phyloP scores from a whole-genome alignment of 805 yeast genomes.

The Kregervanrija pseudodelftensis region DNA sequence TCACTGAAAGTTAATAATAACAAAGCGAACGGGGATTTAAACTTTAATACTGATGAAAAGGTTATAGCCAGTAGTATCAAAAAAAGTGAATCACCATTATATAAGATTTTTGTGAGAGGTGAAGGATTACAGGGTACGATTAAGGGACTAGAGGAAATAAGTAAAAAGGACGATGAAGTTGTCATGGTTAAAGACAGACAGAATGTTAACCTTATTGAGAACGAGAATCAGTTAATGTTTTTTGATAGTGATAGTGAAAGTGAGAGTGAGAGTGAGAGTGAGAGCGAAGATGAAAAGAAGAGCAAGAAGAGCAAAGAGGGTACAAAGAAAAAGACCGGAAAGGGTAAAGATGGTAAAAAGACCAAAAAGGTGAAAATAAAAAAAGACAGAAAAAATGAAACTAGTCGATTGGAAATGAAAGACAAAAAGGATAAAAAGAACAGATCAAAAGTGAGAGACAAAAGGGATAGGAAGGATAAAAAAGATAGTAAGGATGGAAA shows the following conservation, averaged over 20 bases:
- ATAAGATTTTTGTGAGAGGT: slow-evolving; percentile 81
- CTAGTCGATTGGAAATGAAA: neutral
- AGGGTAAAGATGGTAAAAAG: slow-evolving; percentile 18
- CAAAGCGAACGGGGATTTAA: neutral
- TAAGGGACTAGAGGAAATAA: slow-evolving; percentile 27
- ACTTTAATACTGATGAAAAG: slow-evolving; percentile 9
- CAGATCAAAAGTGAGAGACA: slow-evolving; percentile 15
- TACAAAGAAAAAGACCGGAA: slow-evolving; percentile 19
- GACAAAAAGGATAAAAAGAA: slow-evolving; percentile 18
- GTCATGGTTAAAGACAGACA: slow-evolving; percentile 10
- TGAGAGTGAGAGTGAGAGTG: slow-evolving; percentile 17
- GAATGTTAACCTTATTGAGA: slow-evolving; percentile 9
- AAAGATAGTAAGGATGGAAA: slow-evolving; percentile 4
- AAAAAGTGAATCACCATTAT: slow-evolving; percentile 61
- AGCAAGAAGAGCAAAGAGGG: slow-evolving; percentile 17
- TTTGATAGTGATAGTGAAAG: slow-evolving; percentile 10
- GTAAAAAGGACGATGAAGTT: slow-evolving; percentile 7
- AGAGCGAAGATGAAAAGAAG: slow-evolving; percentile 24
- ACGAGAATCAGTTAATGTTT: slow-evolving; percentile 15
- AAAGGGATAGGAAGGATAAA: slow-evolving; percentile 12
- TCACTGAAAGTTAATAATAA: slow-evolving; percentile 40
- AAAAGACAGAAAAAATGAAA: slow-evolving; percentile 17
- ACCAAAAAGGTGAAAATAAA: slow-evolving; percentile 17
- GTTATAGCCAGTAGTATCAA: slow-evolving; percentile 40
- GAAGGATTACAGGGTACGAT: slow-evolving; percentile 78